Evolutionary conservation across 1,284 basidiomycete species (phyloP).

Genomic region (Trametes polyzona): DNA sequence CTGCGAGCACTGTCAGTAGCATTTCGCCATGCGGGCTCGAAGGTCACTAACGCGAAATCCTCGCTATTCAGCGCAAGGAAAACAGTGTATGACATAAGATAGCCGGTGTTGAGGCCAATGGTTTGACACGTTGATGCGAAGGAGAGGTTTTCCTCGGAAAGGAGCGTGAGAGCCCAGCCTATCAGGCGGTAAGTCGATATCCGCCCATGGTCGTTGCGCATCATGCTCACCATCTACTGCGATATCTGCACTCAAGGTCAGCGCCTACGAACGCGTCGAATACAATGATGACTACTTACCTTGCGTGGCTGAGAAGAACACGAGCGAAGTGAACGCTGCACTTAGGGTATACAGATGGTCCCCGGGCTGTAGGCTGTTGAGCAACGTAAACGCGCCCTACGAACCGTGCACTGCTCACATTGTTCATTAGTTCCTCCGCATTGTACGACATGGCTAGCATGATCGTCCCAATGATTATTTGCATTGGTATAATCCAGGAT

Average conservation of each 20-base stretch:
- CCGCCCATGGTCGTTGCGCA: too few relatives aligned
- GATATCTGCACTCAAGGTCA: constrained; percentile 69
- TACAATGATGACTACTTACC: constrained; percentile 46
- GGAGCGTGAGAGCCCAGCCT: constrained; percentile 97
- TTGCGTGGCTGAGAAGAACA: constrained; percentile 97
- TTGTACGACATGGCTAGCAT: constrained; percentile 89
- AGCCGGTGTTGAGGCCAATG: constrained; percentile 95
- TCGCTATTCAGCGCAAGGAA: constrained; percentile 97
- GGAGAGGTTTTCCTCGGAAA: constrained; percentile 93
- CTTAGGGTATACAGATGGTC: constrained; percentile 86
- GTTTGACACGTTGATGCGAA: constrained; percentile 99
- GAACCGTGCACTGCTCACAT: constrained; percentile 55
- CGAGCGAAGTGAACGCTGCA: constrained; percentile 86
- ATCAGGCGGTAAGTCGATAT: neutral
- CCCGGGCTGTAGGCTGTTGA: constrained; percentile 57
- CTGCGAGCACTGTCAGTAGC: constrained; percentile 37
- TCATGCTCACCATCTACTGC: constrained; percentile 83
- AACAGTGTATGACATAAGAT: constrained; percentile 96
- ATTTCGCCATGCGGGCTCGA: neutral
- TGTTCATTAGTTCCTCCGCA: constrained; percentile 80
- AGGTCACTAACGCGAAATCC: constrained; percentile 76
- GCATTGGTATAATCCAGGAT: constrained; percentile 99
- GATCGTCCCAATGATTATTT: constrained; percentile 85
- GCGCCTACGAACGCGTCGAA: neutral
- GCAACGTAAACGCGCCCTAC: too few relatives aligned